Percentiles rank a stretch among this genome's conserved stretches.
Evolutionary conservation across 768 basidiomycete species (phyloP).

Genomic region (Serpula lacrymans): DNA sequence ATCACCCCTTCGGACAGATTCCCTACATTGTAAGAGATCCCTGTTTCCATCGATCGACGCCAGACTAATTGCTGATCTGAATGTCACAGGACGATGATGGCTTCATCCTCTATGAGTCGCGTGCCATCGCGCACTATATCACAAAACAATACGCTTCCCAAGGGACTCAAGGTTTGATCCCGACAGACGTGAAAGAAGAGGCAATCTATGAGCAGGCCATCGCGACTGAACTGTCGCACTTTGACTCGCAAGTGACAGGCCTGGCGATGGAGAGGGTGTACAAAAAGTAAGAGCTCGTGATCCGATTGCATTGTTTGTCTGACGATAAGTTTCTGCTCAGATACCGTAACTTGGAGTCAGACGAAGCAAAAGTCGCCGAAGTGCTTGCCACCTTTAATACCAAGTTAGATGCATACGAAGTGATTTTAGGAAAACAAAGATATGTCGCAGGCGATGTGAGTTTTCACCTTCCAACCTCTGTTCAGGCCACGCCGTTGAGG

Average conservation of each 20-base stretch:
- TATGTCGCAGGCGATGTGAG: slow-evolving; percentile 44
- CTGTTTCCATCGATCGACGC: no score
- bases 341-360: slow-evolving; percentile 19
- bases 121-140: slow-evolving; percentile 54
- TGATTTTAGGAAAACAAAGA: slow-evolving; percentile 51
- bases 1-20: slow-evolving; percentile 39
- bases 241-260: slow-evolving; percentile 39
- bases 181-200: slow-evolving; percentile 30
- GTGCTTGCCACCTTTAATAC: slow-evolving; percentile 28
- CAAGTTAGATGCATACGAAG: slow-evolving; percentile 53
- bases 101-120: slow-evolving; percentile 51
- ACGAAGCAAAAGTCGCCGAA: slow-evolving; percentile 27
- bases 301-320: slow-evolving; percentile 4
- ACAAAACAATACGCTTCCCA: slow-evolving; percentile 45
- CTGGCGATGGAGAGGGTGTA: slow-evolving; percentile 43
- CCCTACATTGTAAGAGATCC: slow-evolving; percentile 31
- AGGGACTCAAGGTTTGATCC: slow-evolving; percentile 42
- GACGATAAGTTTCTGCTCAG: background rate
- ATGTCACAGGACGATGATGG: slow-evolving; percentile 51
- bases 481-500: background rate
- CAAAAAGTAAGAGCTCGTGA: slow-evolving; percentile 41
- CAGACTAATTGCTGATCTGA: no score
- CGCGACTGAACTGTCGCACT: slow-evolving; percentile 48
- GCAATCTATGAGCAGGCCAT: slow-evolving; percentile 12
- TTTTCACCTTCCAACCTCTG: background rate